Evolutionary conservation across 176 grass and related monocot species (phyloP).

Genomic region (Elaeis guineensis): DNA sequence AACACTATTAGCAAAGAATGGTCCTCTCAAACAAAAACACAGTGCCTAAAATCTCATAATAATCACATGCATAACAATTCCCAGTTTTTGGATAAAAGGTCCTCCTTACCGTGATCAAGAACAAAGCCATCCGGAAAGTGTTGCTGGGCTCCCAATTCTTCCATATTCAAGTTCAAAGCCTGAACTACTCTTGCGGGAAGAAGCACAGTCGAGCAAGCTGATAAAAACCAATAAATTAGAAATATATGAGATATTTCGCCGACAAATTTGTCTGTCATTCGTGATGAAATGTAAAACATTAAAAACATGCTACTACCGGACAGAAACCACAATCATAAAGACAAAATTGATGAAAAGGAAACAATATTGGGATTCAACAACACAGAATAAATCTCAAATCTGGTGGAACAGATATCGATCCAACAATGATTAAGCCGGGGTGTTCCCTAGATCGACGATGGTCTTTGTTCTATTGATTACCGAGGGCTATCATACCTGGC

Average conservation of each 20-base stretch:
- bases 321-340: too few species aligned
- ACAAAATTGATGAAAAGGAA: too few species aligned
- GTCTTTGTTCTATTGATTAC: too few species aligned
- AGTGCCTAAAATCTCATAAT: neutral
- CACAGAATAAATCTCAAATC: too few species aligned
- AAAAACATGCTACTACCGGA: too few species aligned
- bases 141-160: conserved; percentile 63
- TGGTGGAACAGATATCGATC: too few species aligned
- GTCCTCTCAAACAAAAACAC: too few species aligned
- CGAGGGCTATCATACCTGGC: conserved; percentile 22
- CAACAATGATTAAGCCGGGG: too few species aligned
- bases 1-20: neutral
- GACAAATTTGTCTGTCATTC: neutral
- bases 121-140: conserved; percentile 50
- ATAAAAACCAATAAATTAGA: neutral
- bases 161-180: conserved; percentile 70
- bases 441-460: too few species aligned
- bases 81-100: neutral
- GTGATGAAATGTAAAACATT: neutral
- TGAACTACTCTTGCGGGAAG: conserved; percentile 82
- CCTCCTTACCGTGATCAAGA: conserved; percentile 39
- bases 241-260: neutral
- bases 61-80: fast-evolving
- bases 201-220: conserved; percentile 80
- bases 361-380: too few species aligned